Evolutionary conservation across 2,329 filamentous ascomycete species (phyloP).

Genomic region (Chaetomium sp.): DNA sequence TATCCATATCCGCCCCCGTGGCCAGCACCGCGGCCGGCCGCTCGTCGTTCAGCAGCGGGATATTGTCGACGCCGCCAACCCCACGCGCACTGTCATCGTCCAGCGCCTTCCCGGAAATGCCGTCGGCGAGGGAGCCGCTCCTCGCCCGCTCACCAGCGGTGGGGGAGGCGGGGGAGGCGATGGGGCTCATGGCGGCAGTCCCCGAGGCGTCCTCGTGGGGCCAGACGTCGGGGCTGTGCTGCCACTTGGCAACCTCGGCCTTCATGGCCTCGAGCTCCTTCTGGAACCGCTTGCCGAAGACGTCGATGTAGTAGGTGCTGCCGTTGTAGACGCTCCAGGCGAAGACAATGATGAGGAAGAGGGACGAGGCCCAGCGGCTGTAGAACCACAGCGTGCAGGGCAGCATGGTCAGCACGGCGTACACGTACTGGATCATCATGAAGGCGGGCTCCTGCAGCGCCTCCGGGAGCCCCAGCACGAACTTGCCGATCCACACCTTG

Average conservation of each 20-base stretch:
- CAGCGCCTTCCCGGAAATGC: slow-evolving; percentile 30
- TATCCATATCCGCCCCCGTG: slow-evolving; percentile 39
- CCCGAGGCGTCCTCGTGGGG: slow-evolving; percentile 36
- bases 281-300: slow-evolving; percentile 95
- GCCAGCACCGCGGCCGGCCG: slow-evolving; percentile 32
- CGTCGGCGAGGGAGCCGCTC: slow-evolving; percentile 25
- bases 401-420: slow-evolving; percentile 89
- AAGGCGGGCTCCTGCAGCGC: slow-evolving; percentile 83
- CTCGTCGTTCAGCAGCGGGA: slow-evolving; percentile 59
- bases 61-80: slow-evolving; percentile 51
- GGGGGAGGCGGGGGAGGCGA: background rate
- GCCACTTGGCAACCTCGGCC: slow-evolving; percentile 87
- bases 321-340: slow-evolving; percentile 96
- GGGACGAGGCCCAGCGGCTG: slow-evolving; percentile 75
- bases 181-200: background rate
- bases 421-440: slow-evolving; percentile 93
- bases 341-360: slow-evolving; percentile 82
- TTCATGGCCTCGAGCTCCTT: slow-evolving; percentile 90
- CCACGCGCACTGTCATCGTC: slow-evolving; percentile 37
- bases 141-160: background rate
- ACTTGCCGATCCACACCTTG: slow-evolving; percentile 82
- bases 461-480: slow-evolving; percentile 78
- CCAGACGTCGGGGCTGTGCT: slow-evolving; percentile 60
- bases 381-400: slow-evolving; percentile 96
- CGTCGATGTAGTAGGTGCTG: slow-evolving; percentile 96